These are phyloP conservation scores for Calophaca sinica DNA, from an alignment of 306 rosid genomes.

Conservation along the genomic window DNA sequence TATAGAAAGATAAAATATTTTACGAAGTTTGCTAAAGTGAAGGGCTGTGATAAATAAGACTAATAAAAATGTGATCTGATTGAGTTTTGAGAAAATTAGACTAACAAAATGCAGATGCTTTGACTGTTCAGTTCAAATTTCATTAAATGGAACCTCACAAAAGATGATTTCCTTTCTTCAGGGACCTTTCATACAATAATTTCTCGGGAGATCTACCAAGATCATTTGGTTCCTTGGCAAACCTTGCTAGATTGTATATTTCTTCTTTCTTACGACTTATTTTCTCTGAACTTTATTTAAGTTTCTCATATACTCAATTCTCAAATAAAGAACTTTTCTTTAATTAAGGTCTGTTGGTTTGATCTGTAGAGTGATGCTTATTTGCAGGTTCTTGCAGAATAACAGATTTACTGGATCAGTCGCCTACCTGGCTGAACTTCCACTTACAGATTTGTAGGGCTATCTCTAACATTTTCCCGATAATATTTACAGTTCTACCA, in stretches of 20 bases:
- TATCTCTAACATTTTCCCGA: slow-evolving; percentile 27
- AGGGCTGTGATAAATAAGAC: background rate
- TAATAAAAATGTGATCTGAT: background rate
- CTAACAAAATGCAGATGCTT: slow-evolving; percentile 33
- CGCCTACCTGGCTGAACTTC: slow-evolving; percentile 77
- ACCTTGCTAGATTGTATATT: slow-evolving; percentile 70
- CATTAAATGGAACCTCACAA: slow-evolving; percentile 35
- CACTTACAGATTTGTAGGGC: slow-evolving; percentile 79
- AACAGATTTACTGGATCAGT: slow-evolving; percentile 91
- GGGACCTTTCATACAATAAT: slow-evolving; percentile 88
- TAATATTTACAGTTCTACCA: slow-evolving; percentile 21
- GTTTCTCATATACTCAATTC: slow-evolving; percentile 1
- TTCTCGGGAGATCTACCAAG: slow-evolving; percentile 92
- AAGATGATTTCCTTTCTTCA: slow-evolving; percentile 44
- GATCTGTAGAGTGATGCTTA: slow-evolving; percentile 33
- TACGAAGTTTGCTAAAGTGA: slow-evolving; percentile 12
- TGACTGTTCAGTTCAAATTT: slow-evolving; percentile 22
- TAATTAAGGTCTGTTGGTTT: slow-evolving; percentile 36
- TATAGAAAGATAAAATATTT: background rate
- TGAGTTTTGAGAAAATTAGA: slow-evolving; percentile 16
- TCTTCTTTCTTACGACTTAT: slow-evolving; percentile 12
- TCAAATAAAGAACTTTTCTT: background rate
- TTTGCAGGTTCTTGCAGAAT: slow-evolving; percentile 77
- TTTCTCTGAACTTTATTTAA: slow-evolving; percentile 24
- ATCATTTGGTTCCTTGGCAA: slow-evolving; percentile 80